Conservation (phyloP, 208 protist species). For the Acanthamoeba divionensis region DNA sequence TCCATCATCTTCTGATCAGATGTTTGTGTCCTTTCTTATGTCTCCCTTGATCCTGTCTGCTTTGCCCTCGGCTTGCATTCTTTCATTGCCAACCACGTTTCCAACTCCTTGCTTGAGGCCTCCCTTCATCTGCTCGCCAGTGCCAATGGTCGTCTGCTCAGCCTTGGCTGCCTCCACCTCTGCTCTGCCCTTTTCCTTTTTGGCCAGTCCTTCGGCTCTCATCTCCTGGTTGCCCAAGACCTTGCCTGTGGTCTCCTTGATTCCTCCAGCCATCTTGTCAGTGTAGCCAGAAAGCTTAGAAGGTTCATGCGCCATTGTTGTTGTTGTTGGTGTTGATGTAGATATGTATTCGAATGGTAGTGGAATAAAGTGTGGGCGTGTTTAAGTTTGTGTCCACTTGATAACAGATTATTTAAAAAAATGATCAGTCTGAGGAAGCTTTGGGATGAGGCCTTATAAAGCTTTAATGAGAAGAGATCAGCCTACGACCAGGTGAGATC, state of each 20-base stretch:
- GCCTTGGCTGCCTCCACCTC: background rate
- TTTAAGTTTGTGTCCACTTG: too few relatives aligned
- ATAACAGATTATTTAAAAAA: too few relatives aligned
- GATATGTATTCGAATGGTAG: background rate
- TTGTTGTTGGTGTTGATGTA: background rate
- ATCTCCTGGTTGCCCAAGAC: background rate
- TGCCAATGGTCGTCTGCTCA: background rate
- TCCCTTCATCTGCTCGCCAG: background rate
- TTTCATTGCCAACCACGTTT: background rate
- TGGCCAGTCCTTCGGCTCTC: background rate
- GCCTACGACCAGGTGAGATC: too few relatives aligned
- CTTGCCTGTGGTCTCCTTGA: constrained; percentile 6
- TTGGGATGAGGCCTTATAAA: too few relatives aligned
- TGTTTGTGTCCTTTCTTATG: background rate
- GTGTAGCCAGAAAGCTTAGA: background rate
- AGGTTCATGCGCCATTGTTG: background rate
- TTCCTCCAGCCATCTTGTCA: background rate
- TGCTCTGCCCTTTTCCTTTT: background rate
- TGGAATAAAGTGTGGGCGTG: too few relatives aligned
- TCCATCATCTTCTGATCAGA: too few relatives aligned
- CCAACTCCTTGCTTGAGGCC: background rate
- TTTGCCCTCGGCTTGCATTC: background rate
- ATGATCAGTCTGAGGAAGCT: too few relatives aligned
- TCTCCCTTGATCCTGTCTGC: background rate
- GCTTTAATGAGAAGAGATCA: too few relatives aligned